Conservation (phyloP, 2,329 filamentous ascomycete species). For the Aspergillus quadricinctus region DNA sequence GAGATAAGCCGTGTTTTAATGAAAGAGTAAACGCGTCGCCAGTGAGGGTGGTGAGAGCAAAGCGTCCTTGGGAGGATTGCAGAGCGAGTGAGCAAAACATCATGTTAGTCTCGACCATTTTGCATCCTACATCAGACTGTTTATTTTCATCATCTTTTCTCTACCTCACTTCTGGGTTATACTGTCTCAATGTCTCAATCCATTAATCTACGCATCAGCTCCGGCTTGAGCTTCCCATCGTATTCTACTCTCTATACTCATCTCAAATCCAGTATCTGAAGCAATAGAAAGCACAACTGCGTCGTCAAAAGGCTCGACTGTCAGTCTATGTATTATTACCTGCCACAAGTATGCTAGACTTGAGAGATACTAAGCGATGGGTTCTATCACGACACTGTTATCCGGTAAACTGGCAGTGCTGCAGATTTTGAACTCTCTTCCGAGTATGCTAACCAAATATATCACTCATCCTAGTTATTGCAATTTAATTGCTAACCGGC, state of each 20-base stretch:
- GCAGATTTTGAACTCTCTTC: background rate
- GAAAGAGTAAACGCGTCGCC: background rate
- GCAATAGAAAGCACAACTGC: background rate
- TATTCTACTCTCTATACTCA: background rate
- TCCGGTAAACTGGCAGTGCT: background rate
- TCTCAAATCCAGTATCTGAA: background rate
- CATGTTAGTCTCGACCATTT: background rate
- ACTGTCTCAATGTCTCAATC: background rate
- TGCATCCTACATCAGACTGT: background rate
- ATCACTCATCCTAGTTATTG: no score
- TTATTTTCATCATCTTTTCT: background rate
- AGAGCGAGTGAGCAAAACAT: background rate
- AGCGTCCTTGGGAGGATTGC: background rate
- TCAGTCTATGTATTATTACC: background rate
- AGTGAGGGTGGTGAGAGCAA: background rate
- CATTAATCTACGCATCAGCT: background rate
- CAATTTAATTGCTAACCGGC: no score
- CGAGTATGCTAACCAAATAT: no score
- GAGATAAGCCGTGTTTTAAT: background rate
- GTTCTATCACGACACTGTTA: background rate
- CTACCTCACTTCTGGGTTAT: background rate
- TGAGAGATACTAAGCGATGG: background rate
- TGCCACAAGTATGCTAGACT: background rate
- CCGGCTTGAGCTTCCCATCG: background rate
- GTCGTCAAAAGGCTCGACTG: background rate